Evolutionary conservation across 2,329 filamentous ascomycete species (phyloP).

Genomic region (Colletotrichum tamarilloi): DNA sequence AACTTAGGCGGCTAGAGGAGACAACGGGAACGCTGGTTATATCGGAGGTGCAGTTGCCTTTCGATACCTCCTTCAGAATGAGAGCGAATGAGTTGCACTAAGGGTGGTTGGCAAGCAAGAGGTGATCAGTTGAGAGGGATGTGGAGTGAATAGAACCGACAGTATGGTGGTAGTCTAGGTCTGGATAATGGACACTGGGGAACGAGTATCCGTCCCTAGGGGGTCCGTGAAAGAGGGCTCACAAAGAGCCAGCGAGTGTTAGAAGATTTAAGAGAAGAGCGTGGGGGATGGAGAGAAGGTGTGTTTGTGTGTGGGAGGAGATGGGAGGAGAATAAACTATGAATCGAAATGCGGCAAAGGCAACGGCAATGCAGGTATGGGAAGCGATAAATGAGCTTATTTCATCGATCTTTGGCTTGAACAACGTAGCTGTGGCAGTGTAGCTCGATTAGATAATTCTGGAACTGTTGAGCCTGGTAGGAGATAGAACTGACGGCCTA

Average conservation of each 20-base stretch:
- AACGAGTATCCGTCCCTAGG: not conserved
- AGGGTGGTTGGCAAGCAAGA: not conserved
- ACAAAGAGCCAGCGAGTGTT: not conserved
- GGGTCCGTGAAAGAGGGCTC: not conserved
- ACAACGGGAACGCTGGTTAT: not conserved
- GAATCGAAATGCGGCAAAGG: not conserved
- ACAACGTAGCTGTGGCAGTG: not conserved
- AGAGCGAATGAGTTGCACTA: not conserved
- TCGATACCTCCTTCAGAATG: not conserved
- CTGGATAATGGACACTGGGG: not conserved
- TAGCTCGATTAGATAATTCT: not conserved
- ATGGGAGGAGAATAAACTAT: not conserved
- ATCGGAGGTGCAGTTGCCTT: not conserved
- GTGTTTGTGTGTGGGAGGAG: not conserved
- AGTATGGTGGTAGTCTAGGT: not conserved
- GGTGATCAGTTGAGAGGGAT: not conserved
- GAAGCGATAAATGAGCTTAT: not conserved
- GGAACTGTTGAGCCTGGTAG: not conserved
- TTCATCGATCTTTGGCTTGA: not conserved
- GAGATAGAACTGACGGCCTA: not conserved
- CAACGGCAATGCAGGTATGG: not conserved
- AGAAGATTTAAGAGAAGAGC: not conserved
- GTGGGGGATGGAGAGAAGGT: not conserved
- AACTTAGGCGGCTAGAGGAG: not conserved
- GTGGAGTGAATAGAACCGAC: not conserved